Percentiles rank a stretch among this genome's conserved stretches.
Evolutionary conservation across 768 basidiomycete genomes (phyloP).

Genomic region (Suillus brevipes): DNA sequence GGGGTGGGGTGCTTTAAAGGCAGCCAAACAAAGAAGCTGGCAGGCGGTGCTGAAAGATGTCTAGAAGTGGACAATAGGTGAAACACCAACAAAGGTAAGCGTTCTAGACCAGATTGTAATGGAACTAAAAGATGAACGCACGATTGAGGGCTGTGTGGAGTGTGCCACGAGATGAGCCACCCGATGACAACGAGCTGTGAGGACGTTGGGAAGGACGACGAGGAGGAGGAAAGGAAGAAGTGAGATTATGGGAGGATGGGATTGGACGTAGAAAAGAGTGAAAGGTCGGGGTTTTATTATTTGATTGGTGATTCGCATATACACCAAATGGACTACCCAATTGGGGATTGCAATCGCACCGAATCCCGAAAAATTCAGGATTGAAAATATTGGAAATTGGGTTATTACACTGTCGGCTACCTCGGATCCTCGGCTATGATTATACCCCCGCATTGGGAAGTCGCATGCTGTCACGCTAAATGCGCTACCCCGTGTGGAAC

Average conservation of each 20-base stretch:
- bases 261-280: constrained; percentile 23
- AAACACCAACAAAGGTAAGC: constrained; percentile 19
- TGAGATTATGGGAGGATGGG: constrained; percentile 23
- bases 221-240: constrained; percentile 22
- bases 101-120: constrained; percentile 1
- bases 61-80: constrained; percentile 12
- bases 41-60: constrained; percentile 6
- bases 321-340: constrained; percentile 19
- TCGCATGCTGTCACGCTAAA: constrained; percentile 27
- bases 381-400: constrained; percentile 29
- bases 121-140: constrained; percentile 19
- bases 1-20: constrained; percentile 11
- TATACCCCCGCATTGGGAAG: constrained; percentile 1
- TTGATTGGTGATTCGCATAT: constrained; percentile 38
- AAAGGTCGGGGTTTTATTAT: constrained; percentile 38
- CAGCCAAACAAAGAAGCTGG: constrained; percentile 3
- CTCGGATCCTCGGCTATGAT: constrained; percentile 33
- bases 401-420: constrained; percentile 33
- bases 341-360: constrained; percentile 23
- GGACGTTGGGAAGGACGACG: background rate
- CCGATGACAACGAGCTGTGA: background rate
- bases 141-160: constrained; percentile 7
- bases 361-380: constrained; percentile 28
- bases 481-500: constrained; percentile 18
- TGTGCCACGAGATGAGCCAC: background rate